Evolutionary conservation across 441 rosid genomes (phyloP).

Genomic region (Biscutella laevigata): DNA sequence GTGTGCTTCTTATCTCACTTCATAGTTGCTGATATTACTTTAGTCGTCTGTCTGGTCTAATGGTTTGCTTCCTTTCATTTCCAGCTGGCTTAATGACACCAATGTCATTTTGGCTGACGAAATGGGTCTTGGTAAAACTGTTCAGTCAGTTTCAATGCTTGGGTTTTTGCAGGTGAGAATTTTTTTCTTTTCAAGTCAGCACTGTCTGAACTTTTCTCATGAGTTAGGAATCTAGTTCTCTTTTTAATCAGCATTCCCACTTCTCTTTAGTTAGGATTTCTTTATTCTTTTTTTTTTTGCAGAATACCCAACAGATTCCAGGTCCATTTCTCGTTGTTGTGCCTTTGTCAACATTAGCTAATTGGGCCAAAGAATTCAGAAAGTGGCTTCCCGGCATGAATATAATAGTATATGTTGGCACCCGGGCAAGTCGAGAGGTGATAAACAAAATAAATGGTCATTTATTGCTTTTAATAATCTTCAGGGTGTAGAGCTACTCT

Average conservation of each 20-base stretch:
- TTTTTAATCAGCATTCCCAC: conserved; percentile 7
- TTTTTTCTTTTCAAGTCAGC: conserved; percentile 6
- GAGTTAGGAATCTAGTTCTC: neutral
- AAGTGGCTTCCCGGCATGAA: conserved; percentile 98
- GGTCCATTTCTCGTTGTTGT: conserved; percentile 99
- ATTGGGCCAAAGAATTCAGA: conserved; percentile 98
- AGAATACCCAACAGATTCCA: conserved; percentile 93
- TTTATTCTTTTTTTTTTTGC: conserved; percentile 22
- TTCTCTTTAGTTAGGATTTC: conserved; percentile 1
- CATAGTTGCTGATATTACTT: neutral
- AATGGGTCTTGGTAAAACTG: conserved; percentile 99
- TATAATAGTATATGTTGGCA: conserved; percentile 91
- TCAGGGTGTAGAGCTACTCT: conserved; percentile 12
- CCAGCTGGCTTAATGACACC: conserved; percentile 99
- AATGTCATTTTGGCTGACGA: conserved; percentile 99
- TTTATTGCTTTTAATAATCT: neutral
- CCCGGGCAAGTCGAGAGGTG: conserved; percentile 99
- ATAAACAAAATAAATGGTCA: conserved; percentile 12
- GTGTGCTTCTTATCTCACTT: conserved; percentile 34
- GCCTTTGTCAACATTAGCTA: conserved; percentile 92
- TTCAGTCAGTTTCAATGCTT: conserved; percentile 99
- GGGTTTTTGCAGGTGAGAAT: conserved; percentile 86
- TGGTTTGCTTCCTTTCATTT: conserved; percentile 16
- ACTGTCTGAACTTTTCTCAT: conserved; percentile 5
- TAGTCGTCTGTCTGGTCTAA: conserved; percentile 14